Percentiles rank a stretch among this genome's conserved stretches.
phyloP scores from a whole-genome alignment of 768 basidiomycete genomes.

The Auricularia auricula-judae region DNA sequence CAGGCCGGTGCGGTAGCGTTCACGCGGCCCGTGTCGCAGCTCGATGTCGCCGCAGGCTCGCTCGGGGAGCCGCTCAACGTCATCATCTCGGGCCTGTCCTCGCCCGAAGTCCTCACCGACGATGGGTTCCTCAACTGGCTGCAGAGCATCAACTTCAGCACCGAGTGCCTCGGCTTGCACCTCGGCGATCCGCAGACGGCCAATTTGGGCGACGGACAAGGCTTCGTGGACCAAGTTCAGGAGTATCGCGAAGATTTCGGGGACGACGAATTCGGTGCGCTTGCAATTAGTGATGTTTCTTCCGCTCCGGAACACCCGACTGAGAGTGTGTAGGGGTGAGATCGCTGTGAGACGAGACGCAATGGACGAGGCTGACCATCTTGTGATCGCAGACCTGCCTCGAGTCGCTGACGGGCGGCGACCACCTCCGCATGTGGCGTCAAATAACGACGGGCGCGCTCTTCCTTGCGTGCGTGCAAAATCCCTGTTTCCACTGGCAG shows the following conservation, averaged over 20 bases:
- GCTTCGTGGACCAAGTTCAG: constrained; percentile 30
- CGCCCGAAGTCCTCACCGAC: constrained; percentile 43
- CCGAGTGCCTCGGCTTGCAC: constrained; percentile 29
- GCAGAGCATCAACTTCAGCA: constrained; percentile 28
- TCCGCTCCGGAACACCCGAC: not conserved
- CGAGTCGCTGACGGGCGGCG: constrained; percentile 34
- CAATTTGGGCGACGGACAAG: constrained; percentile 38
- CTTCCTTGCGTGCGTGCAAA: constrained; percentile 43
- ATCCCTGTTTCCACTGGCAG: not conserved
- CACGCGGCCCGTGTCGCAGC: constrained; percentile 34
- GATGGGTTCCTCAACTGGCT: constrained; percentile 43
- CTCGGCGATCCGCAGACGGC: constrained; percentile 27
- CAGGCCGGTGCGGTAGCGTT: constrained; percentile 16
- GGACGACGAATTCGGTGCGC: constrained; percentile 17
- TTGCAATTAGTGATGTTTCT: not conserved
- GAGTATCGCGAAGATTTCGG: constrained; percentile 37
- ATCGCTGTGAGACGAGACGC: not conserved
- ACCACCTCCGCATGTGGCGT: constrained; percentile 32
- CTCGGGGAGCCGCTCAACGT: constrained; percentile 41
- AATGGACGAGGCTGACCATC: not conserved
- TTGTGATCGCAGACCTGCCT: constrained; percentile 23
- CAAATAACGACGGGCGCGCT: constrained; percentile 23
- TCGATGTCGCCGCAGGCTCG: constrained; percentile 25
- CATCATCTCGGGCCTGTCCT: constrained; percentile 57
- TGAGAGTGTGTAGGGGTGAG: not conserved